phyloP scores from a whole-genome alignment of 331 rosid genomes.

The Arachis monticola region DNA sequence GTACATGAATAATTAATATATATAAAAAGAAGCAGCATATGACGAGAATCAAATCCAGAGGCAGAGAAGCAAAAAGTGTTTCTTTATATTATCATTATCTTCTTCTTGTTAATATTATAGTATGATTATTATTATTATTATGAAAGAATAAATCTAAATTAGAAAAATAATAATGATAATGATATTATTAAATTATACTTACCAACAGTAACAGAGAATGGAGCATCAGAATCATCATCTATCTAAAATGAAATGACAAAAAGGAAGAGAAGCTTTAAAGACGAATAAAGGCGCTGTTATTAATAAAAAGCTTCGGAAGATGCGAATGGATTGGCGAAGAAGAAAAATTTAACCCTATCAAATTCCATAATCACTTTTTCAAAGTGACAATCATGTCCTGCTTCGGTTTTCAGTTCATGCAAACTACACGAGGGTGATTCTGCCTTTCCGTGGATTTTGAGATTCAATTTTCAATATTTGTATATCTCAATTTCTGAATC shows the following conservation, averaged over 20 bases:
- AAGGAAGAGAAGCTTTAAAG: constrained; percentile 50
- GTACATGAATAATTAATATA: constrained; percentile 35
- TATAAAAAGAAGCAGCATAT: constrained; percentile 30
- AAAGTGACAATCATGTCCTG: constrained; percentile 29
- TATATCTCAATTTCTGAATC: no score
- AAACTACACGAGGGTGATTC: neutral
- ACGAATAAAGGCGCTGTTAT: constrained; percentile 44
- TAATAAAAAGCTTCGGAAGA: constrained; percentile 29
- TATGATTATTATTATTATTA: neutral
- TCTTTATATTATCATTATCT: neutral
- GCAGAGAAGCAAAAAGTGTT: constrained; percentile 49
- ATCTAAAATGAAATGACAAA: constrained; percentile 57
- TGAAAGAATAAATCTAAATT: constrained; percentile 7
- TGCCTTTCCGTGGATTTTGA: neutral
- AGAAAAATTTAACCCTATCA: constrained; percentile 47
- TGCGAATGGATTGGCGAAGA: constrained; percentile 34
- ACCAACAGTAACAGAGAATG: constrained; percentile 48
- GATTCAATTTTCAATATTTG: neutral
- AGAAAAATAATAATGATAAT: constrained; percentile 33
- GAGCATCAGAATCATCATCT: constrained; percentile 39
- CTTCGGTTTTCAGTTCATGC: neutral
- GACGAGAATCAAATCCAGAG: constrained; percentile 57
- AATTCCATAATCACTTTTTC: neutral
- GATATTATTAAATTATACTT: constrained; percentile 31
- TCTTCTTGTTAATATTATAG: no score